A percentile compares a stretch with the other conserved stretches of the same genome.
Evolutionary conservation across 768 basidiomycete species (phyloP).

Genomic region (Termitomyces sp.): DNA sequence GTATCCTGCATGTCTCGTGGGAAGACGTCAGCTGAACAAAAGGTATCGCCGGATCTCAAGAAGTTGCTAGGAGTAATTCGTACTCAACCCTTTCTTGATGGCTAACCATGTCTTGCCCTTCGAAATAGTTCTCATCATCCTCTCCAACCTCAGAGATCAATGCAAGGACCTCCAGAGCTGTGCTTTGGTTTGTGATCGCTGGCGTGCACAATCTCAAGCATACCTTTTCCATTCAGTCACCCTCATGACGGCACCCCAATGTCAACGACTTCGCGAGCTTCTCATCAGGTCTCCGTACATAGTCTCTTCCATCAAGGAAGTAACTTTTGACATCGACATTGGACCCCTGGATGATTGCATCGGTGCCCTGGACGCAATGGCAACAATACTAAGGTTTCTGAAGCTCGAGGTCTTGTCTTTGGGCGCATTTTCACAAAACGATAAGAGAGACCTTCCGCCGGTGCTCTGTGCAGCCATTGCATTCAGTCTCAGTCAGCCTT

Average conservation of each 20-base stretch:
- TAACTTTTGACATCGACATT: neutral
- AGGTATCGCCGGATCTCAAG: neutral
- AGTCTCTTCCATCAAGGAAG: neutral
- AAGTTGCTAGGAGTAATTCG: neutral
- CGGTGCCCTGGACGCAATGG: neutral
- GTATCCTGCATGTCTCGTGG: neutral
- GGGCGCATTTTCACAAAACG: neutral
- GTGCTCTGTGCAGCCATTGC: neutral
- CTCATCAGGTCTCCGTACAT: neutral
- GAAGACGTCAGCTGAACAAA: conserved; percentile 1
- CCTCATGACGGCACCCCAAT: conserved; percentile 2
- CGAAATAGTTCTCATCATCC: conserved; percentile 4
- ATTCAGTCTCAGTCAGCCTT: neutral
- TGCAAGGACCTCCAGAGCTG: neutral
- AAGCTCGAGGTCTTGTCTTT: conserved; percentile 3
- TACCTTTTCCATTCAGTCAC: conserved; percentile 1
- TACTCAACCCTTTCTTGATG: neutral
- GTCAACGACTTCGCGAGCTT: neutral
- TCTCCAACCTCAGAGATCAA: conserved; percentile 1
- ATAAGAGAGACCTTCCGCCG: neutral
- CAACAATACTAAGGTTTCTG: neutral
- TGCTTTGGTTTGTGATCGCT: conserved; percentile 7
- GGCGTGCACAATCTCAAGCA: conserved; percentile 4
- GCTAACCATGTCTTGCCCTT: neutral
- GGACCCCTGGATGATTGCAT: neutral